Evolutionary conservation across 805 yeast genomes (phyloP).

Genomic region (Kuraishia borneana): DNA sequence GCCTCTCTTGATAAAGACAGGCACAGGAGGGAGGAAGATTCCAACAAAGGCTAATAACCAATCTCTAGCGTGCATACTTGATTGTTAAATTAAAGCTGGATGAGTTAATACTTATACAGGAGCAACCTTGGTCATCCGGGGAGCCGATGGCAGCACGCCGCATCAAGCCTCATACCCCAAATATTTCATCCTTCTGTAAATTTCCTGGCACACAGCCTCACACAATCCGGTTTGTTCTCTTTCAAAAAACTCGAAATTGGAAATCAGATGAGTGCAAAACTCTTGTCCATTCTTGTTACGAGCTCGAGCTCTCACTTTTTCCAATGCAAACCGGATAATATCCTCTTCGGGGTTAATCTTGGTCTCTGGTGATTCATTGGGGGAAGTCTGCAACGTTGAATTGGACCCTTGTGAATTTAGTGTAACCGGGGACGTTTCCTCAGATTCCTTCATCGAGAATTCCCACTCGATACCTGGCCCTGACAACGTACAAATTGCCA

Average conservation of each 20-base stretch:
- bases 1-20: conserved; percentile 62
- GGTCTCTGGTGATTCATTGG: not conserved
- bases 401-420: not conserved
- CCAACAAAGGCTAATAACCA: conserved; percentile 61
- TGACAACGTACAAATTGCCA: not conserved
- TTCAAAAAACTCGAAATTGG: conserved; percentile 34
- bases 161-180: not conserved
- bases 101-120: too few species aligned
- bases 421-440: not conserved
- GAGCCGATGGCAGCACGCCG: too few species aligned
- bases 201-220: conserved; percentile 34
- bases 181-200: not conserved
- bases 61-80: conserved; percentile 4
- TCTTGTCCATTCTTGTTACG: conserved; percentile 32
- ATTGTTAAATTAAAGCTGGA: not conserved
- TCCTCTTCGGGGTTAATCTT: conserved; percentile 25
- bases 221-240: conserved; percentile 48
- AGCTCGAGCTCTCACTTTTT: conserved; percentile 40
- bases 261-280: conserved; percentile 30
- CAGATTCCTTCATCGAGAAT: conserved; percentile 1
- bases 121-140: too few species aligned
- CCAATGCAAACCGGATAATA: conserved; percentile 31
- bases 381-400: not conserved
- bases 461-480: conserved; percentile 1
- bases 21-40: conserved; percentile 60